Conservation (phyloP, 2,329 filamentous ascomycete genomes). For the Trichoderma atrobrunneum region DNA sequence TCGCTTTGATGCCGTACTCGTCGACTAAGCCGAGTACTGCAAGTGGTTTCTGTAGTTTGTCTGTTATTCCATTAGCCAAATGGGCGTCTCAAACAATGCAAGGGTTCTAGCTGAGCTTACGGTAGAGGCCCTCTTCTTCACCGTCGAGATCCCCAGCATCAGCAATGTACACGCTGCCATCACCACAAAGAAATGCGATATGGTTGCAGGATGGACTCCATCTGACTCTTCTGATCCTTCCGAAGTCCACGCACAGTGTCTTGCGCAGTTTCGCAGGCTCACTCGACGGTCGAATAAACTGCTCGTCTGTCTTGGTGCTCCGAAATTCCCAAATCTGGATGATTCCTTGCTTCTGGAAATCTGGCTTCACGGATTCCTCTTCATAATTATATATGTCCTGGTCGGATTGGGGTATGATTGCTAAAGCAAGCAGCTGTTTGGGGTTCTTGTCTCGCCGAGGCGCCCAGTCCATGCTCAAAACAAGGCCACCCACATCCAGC, state of each 20-base stretch:
- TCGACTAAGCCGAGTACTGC: constrained; percentile 44
- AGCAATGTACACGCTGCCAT: constrained; percentile 51
- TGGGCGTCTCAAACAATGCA: background rate
- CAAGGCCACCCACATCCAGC: constrained; percentile 53
- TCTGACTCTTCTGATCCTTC: constrained; percentile 48
- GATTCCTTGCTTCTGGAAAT: constrained; percentile 43
- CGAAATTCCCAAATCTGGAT: constrained; percentile 54
- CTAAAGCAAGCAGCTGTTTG: constrained; percentile 51
- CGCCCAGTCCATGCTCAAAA: constrained; percentile 53
- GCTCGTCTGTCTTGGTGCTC: constrained; percentile 30
- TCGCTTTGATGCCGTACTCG: constrained; percentile 49
- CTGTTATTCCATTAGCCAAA: constrained; percentile 35
- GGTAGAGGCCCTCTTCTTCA: constrained; percentile 36
- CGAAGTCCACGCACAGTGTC: constrained; percentile 50
- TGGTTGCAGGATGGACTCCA: constrained; percentile 53
- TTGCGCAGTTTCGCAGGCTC: constrained; percentile 39
- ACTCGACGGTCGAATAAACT: constrained; percentile 35
- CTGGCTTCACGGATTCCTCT: constrained; percentile 36
- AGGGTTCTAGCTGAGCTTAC: constrained; percentile 33
- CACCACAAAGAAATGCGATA: constrained; percentile 49
- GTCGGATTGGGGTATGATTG: constrained; percentile 50
- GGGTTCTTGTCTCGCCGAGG: constrained; percentile 34
- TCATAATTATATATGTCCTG: constrained; percentile 44
- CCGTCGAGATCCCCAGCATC: constrained; percentile 35
- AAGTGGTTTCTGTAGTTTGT: constrained; percentile 44